Conservation (phyloP, 1,284 basidiomycete genomes). For the Microbotryum saponariae region DNA sequence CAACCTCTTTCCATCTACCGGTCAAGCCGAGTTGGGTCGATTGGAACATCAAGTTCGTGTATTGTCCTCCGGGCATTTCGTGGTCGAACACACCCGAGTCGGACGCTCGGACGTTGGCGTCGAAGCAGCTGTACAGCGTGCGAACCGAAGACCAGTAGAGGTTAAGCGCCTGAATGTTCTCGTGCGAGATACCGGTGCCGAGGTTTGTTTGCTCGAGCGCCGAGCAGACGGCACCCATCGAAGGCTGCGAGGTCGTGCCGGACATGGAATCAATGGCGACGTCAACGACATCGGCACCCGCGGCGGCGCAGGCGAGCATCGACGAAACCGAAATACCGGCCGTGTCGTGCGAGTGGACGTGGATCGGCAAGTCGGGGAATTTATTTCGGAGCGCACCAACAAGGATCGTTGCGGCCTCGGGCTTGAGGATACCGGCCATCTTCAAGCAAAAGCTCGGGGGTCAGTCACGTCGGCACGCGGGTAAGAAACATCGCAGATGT, state of each 20-base stretch:
- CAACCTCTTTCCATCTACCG: slow-evolving; percentile 88
- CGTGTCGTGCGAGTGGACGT: slow-evolving; percentile 99
- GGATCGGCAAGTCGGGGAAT: slow-evolving; percentile 95
- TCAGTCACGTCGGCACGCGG: not conserved
- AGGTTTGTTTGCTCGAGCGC: slow-evolving; percentile 91
- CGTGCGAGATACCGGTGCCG: slow-evolving; percentile 94
- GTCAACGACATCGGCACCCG: slow-evolving; percentile 96
- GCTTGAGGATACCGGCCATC: slow-evolving; percentile 97
- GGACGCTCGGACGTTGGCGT: slow-evolving; percentile 90
- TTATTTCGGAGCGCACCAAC: slow-evolving; percentile 90
- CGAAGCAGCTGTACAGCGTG: slow-evolving; percentile 91
- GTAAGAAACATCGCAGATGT: not conserved
- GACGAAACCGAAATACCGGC: slow-evolving; percentile 94
- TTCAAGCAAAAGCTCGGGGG: not conserved
- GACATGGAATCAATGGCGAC: slow-evolving; percentile 99
- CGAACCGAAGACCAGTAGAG: slow-evolving; percentile 98
- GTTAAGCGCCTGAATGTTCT: slow-evolving; percentile 96
- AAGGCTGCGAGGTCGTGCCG: slow-evolving; percentile 94
- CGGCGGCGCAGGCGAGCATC: slow-evolving; percentile 91
- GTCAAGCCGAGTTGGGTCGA: slow-evolving; percentile 93
- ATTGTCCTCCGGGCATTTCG: slow-evolving; percentile 93
- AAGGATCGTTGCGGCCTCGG: slow-evolving; percentile 81
- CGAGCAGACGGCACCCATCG: slow-evolving; percentile 92
- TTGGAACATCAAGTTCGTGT: slow-evolving; percentile 70
- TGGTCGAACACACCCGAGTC: slow-evolving; percentile 98